Evolutionary conservation across 257 asterid species (phyloP), one percentile per base, ranked within the genome.

Genomic region (Coffea canephora): DNA sequence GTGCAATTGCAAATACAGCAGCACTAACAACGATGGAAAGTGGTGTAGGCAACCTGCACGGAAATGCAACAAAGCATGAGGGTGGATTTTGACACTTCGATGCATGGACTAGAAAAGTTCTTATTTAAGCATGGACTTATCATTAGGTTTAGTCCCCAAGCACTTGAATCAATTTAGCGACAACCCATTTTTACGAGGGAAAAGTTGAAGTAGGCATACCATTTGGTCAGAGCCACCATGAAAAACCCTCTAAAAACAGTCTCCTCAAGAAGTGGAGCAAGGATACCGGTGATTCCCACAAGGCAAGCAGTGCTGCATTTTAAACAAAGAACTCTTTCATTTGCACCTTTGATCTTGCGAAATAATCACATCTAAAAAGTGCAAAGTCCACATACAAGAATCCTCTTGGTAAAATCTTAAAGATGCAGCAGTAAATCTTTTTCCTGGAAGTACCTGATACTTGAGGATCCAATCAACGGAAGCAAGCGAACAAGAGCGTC

Each of bases 221-320:
- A 96, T 82, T 96, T 92, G 65, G 99, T 93, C 34, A 96, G 87
- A 80, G 98, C 87, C 79, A 93, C 98, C 99, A 96, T 89, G 78
- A 96, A 84, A 80, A 96, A 96, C 50, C 99, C 99, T 87, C 99
- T 88, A 84, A 96, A 93, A 82, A 95, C 90, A 23, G 94, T 96
- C 87, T 96, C 99, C 87, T 96, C 99, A 55, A 96, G 97, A 88
- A 96, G 72, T 57, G 99, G 99, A 75, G 99, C 99, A 79, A 96
- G 97, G 73, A 96, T 82, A 7, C 99, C 99, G 16, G 98, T 89
- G 81, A 96, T 90, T 68, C 99, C 99, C 39, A 96, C 89, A 89
- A 96, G 89, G 83, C 94, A 90, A 70, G 91, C 97, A 43, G 98
- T 96, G 90, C 98, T 96, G 84, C 87, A 88, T 71, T 52, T 45